A percentile compares a stretch with the other conserved stretches of the same genome.
Conservation (phyloP, 1,284 basidiomycete species). For the Leccinum pachyderme region DNA sequence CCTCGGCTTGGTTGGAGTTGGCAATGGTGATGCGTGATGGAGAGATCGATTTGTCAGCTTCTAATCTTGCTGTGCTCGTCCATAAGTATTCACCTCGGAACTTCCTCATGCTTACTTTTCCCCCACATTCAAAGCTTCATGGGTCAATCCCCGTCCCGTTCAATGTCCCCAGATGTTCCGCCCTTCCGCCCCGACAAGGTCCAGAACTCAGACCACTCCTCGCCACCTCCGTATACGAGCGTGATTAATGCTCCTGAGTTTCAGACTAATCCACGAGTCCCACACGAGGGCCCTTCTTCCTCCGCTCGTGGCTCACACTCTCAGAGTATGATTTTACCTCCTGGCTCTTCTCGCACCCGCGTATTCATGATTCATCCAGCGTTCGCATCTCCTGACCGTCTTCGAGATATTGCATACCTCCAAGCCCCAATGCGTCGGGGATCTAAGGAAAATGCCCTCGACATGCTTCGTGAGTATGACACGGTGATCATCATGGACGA, state of each 20-base stretch:
- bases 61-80: background rate
- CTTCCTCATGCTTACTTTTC: too few relatives aligned
- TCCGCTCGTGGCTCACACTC: background rate
- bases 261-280: constrained; percentile 4
- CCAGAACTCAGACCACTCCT: background rate
- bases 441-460: constrained; percentile 41
- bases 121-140: background rate
- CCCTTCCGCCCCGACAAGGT: background rate
- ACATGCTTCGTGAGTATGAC: constrained; percentile 45
- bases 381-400: constrained; percentile 15
- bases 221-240: constrained; percentile 24
- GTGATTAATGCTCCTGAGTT: background rate
- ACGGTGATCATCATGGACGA: constrained; percentile 59
- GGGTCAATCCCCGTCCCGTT: background rate
- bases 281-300: constrained; percentile 1
- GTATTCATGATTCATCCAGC: constrained; percentile 26
- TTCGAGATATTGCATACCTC: constrained; percentile 24
- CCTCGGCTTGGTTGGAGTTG: constrained; percentile 15
- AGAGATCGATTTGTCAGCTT: background rate
- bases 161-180: background rate
- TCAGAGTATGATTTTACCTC: constrained; percentile 21
- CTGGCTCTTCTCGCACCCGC: constrained; percentile 20
- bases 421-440: constrained; percentile 27
- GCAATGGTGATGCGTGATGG: background rate
- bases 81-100: too few relatives aligned